Base-by-base conservation (phyloP, 176 grass and related monocot species). In the Carex scoparia region DNA sequence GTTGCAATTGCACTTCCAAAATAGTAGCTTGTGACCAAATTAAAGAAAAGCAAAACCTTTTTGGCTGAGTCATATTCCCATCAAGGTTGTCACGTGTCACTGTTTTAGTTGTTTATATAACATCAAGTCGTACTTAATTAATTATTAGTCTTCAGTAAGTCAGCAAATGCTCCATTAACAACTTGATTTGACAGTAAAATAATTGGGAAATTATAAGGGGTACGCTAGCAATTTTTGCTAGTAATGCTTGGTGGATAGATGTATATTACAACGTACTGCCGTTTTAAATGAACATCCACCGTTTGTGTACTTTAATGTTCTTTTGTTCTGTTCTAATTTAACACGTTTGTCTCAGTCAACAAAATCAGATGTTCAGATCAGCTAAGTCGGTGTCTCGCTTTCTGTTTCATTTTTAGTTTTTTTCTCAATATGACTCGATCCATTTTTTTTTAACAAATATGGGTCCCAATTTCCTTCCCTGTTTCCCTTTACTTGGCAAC, bases 201-300 rank as follows among this genome's bases (percentile, higher is more conserved):
- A 79, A 35, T 79, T 79, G 9, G 7, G 2, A 58, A 35, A 79
- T 79, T 7, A 33, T 57, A 35, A 33, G 28, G 74, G 74, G 30
- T 58, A 33, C 10, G 30, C 0, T n/a, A 35, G 53, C 74, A 79
- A 79, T 78, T 57, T 33, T 46, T 40, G 38, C 3, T 30, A 0
- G 23, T 23, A 23, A 23, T 28, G 10, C 57, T 33, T 16, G 27
- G 71, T 79, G 74, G 74, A 77, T 77, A 32, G 66, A 70, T 18
- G 49, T 14, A 57, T 18, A 16, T 13, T 3, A 33, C 49, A n/a
- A 58, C 33, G 3, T 23, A 35, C 42, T 53, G 46, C n/a, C 46
- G 4, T 27, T 33, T 75, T 75, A 74, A 75, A 75, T 75, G 71
- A 46, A 75, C 48, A 75, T 75, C 71, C 46, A 75, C 53, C 74